phyloP scores from a whole-genome alignment of 139 green algal species.

The Picochlorum sp. region DNA sequence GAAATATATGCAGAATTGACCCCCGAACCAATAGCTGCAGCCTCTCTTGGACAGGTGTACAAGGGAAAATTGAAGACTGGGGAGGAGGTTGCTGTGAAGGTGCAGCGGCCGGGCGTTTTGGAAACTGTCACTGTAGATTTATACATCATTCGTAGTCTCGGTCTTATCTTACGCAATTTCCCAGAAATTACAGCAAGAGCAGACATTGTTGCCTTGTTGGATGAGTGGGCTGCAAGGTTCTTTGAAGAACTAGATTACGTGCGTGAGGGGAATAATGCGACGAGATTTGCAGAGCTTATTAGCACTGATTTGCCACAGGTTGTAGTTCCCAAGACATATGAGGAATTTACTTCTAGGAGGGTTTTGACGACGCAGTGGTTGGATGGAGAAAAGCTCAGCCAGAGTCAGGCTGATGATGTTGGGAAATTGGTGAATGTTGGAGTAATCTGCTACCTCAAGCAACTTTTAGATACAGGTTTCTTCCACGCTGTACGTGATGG shows the following conservation, averaged over 20 bases:
- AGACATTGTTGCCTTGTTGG: slow-evolving; percentile 91
- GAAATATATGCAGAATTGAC: slow-evolving; percentile 80
- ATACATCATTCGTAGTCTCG: slow-evolving; percentile 72
- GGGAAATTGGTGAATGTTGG: slow-evolving; percentile 90
- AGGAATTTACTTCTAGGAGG: slow-evolving; percentile 69
- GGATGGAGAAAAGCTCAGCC: slow-evolving; percentile 70
- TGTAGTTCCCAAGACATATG: slow-evolving; percentile 83
- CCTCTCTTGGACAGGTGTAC: slow-evolving; percentile 86
- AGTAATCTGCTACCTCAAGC: slow-evolving; percentile 97
- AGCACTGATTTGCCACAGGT: slow-evolving; percentile 89
- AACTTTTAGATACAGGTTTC: slow-evolving; percentile 82
- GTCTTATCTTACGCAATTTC: slow-evolving; percentile 51
- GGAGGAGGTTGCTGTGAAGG: slow-evolving; percentile 89
- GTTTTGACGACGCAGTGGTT: slow-evolving; percentile 85
- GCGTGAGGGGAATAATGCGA: slow-evolving; percentile 80
- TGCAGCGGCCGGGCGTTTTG: slow-evolving; percentile 83
- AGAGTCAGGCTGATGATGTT: slow-evolving; percentile 80
- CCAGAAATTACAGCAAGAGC: slow-evolving; percentile 37
- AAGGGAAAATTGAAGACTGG: slow-evolving; percentile 63
- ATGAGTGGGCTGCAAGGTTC: slow-evolving; percentile 95
- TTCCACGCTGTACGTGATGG: slow-evolving; percentile 36
- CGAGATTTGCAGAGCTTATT: slow-evolving; percentile 80
- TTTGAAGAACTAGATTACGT: slow-evolving; percentile 99
- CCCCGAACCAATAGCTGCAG: slow-evolving; percentile 80
- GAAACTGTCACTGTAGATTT: slow-evolving; percentile 87